Percentiles rank a stretch among this genome's conserved stretches.
phyloP scores from a whole-genome alignment of 2,329 filamentous ascomycete genomes.

The Pseudogymnoascus sp. region DNA sequence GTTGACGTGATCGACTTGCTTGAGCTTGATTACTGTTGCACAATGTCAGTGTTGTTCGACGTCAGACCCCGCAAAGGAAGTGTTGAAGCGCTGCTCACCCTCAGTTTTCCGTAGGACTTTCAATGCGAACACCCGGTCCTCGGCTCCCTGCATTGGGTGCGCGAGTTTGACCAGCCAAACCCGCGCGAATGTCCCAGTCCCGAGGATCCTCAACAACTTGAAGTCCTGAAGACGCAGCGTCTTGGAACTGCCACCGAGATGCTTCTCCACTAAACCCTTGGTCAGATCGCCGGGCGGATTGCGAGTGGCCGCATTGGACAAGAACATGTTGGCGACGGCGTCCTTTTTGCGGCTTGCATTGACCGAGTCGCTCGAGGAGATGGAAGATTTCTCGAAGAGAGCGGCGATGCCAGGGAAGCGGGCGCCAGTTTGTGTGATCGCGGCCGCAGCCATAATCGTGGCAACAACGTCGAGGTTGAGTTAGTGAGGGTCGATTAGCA shows the following conservation, averaged over 20 bases:
- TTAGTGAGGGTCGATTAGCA: background rate
- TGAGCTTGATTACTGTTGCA: constrained; percentile 61
- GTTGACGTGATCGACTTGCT: constrained; percentile 80
- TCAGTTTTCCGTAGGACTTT: constrained; percentile 69
- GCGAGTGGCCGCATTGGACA: constrained; percentile 5
- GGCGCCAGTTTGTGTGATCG: constrained; percentile 5
- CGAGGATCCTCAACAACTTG: constrained; percentile 6
- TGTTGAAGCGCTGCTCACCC: constrained; percentile 23
- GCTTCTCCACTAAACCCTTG: constrained; percentile 3
- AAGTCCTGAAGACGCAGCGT: constrained; percentile 3
- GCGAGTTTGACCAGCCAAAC: constrained; percentile 65
- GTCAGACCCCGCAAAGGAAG: background rate
- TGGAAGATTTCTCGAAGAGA: constrained; percentile 3
- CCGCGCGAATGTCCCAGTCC: constrained; percentile 63
- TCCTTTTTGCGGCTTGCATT: constrained; percentile 5
- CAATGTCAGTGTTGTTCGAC: constrained; percentile 11
- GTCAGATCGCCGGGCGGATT: background rate
- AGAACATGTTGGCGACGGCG: constrained; percentile 4
- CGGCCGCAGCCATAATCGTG: constrained; percentile 8
- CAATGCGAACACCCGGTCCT: constrained; percentile 65
- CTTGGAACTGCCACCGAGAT: background rate
- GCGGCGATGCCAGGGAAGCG: constrained; percentile 1
- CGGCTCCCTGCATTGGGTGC: constrained; percentile 43
- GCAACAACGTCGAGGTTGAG: constrained; percentile 1
- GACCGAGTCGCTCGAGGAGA: background rate